Evolutionary conservation across 306 rosid genomes (phyloP).

Genomic region (Trifolium subterraneum): DNA sequence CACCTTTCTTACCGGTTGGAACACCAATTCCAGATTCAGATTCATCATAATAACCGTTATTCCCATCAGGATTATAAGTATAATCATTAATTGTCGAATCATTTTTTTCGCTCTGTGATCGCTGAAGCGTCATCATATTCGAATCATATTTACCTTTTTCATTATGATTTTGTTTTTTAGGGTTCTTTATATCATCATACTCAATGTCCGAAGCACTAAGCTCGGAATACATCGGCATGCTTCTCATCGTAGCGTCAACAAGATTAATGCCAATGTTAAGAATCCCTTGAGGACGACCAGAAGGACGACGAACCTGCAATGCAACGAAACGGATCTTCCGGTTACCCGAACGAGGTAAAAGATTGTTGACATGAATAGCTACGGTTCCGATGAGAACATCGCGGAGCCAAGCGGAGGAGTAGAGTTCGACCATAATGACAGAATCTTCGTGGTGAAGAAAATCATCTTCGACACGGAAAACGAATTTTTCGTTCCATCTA

Average conservation of each 20-base stretch:
- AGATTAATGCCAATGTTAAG: slow-evolving; percentile 64
- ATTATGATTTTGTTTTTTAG: neutral
- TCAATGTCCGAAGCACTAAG: slow-evolving; percentile 59
- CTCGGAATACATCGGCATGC: slow-evolving; percentile 74
- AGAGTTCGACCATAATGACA: slow-evolving; percentile 64
- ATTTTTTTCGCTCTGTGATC: slow-evolving; percentile 48
- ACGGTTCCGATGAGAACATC: slow-evolving; percentile 69
- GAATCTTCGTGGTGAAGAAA: slow-evolving; percentile 52
- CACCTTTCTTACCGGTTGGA: slow-evolving; percentile 14
- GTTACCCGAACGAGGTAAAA: slow-evolving; percentile 40
- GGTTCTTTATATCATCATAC: slow-evolving; percentile 50
- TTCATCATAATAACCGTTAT: neutral
- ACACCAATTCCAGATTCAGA: slow-evolving; percentile 47
- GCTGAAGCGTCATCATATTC: slow-evolving; percentile 38
- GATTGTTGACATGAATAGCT: slow-evolving; percentile 45
- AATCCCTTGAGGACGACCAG: slow-evolving; percentile 76
- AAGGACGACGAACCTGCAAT: slow-evolving; percentile 74
- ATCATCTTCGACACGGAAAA: slow-evolving; percentile 63
- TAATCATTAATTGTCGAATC: slow-evolving; percentile 37
- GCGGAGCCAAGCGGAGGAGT: slow-evolving; percentile 64
- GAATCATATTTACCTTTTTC: neutral
- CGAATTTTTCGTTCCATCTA: slow-evolving; percentile 81
- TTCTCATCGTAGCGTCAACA: slow-evolving; percentile 59
- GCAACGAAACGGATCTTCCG: slow-evolving; percentile 57
- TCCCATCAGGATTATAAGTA: neutral